Evolutionary conservation across 176 grass and related monocot species (phyloP).

Genomic region (Leersia perrieri): DNA sequence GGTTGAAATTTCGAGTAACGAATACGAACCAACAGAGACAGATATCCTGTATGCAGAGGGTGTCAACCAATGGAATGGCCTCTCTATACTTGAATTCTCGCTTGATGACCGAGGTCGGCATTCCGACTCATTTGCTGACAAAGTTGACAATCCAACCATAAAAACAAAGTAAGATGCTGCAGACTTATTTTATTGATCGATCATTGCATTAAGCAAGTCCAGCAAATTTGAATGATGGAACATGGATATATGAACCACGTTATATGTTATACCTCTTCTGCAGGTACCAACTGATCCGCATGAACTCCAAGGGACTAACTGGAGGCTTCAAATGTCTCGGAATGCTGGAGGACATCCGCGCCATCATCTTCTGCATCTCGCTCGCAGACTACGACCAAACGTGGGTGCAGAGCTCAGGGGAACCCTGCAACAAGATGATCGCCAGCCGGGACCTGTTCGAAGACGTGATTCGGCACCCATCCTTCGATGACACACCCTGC

Average conservation of each 20-base stretch:
- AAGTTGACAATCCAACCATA: slow-evolving; percentile 41
- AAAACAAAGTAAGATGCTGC: slow-evolving; percentile 35
- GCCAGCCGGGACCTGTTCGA: slow-evolving; percentile 62
- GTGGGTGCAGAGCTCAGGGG: slow-evolving; percentile 22
- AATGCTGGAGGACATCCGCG: slow-evolving; percentile 64
- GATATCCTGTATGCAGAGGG: slow-evolving; percentile 76
- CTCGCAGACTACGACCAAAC: slow-evolving; percentile 59
- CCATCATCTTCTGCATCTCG: slow-evolving; percentile 60
- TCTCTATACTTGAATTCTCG: slow-evolving; percentile 63
- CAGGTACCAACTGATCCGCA: slow-evolving; percentile 62
- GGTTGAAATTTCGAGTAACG: slow-evolving; percentile 72
- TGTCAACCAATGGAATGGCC: slow-evolving; percentile 68
- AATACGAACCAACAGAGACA: slow-evolving; percentile 73
- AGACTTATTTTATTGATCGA: background rate
- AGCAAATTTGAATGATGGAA: background rate
- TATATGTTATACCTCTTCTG: background rate
- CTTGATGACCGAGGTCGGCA: slow-evolving; percentile 51
- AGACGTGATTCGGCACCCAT: slow-evolving; percentile 48
- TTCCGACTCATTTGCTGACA: slow-evolving; percentile 46
- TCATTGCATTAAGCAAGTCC: background rate
- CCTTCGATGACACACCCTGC: slow-evolving; percentile 47
- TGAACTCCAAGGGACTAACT: slow-evolving; percentile 52
- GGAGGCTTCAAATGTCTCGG: slow-evolving; percentile 63
- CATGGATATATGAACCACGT: background rate
- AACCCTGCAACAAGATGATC: slow-evolving; percentile 64